Evolutionary conservation across 495 filamentous ascomycete species (phyloP), one percentile per base, ranked within the genome.

Genomic region (Hypoxylon crocopeplum): DNA sequence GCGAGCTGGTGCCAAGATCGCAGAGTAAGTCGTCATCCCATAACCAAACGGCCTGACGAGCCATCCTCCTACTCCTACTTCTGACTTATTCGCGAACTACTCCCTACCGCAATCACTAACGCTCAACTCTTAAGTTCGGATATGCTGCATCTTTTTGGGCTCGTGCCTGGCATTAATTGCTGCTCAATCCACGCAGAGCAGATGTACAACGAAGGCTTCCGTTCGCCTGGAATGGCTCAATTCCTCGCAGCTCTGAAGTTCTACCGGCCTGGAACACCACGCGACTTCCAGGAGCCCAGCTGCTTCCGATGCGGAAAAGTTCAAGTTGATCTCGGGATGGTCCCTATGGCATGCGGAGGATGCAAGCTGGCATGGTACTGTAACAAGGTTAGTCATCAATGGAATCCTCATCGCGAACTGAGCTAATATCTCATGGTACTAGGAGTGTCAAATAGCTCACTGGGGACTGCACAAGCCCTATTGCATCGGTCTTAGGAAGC

Each of bases 181-280:
- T 30, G 30, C 54, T 24, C 22, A 22, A 0, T 63, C 24, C 20
- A 16, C 42, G 3, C 30, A 42, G n/a, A n/a, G 0, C 22, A 48
- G 12, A 16, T 48, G 5, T 20, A 12, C 15, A 58, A 59, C 22
- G 10, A 46, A 1, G 64, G 57, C 15, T 63, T 67, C 33, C 59
- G 64, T 7, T 49, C 39, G 11, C 55, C 59, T 1, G 51, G 64
- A 15, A 48, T 30, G 12, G 50, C 55, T 4, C 64, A 67, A 24
- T 63, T 67, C 13, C 39, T 64, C 13, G 59, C 55, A 8, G 55
- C 59, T 5, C 29, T 67, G 13, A 48, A 64, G 50, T 0, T 38
- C n/a, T 56, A 56, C 27, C 15, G 57, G 29, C 44, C 54, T 8
- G 54, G 58, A 11, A 48, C 39, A 3, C 58, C 58, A 25, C 64